Conservation (phyloP, 495 filamentous ascomycete species). For the Lepraria neglecta region DNA sequence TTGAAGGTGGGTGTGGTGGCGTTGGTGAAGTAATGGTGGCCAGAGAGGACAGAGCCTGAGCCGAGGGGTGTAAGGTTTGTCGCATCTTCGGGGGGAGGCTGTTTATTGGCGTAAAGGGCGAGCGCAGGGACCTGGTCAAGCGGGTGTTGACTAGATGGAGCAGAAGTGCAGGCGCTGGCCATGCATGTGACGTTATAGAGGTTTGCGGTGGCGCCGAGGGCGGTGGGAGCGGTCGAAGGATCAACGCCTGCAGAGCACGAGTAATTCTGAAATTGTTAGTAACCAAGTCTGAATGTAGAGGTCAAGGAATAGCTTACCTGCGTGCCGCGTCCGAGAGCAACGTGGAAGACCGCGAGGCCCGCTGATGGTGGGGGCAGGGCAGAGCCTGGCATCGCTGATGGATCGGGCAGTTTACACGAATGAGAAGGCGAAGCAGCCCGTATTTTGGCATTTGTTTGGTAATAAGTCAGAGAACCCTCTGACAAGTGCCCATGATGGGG, state of each 20-base stretch:
- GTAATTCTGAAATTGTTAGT: slow-evolving; percentile 62
- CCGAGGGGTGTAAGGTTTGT: slow-evolving; percentile 35
- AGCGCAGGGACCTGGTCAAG: slow-evolving; percentile 39
- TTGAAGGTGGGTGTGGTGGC: slow-evolving; percentile 71
- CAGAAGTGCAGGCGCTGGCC: slow-evolving; percentile 43
- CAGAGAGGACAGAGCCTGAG: slow-evolving; percentile 55
- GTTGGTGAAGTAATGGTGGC: slow-evolving; percentile 72
- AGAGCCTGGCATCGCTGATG: slow-evolving; percentile 37
- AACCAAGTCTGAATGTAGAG: not conserved
- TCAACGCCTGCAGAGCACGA: slow-evolving; percentile 61
- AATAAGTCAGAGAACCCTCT: not conserved
- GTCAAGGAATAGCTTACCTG: slow-evolving; percentile 36
- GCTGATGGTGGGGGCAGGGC: slow-evolving; percentile 50
- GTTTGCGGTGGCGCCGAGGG: slow-evolving; percentile 69
- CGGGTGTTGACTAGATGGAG: slow-evolving; percentile 52
- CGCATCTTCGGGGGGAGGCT: not conserved
- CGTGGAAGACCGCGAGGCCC: slow-evolving; percentile 59
- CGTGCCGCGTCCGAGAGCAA: slow-evolving; percentile 80
- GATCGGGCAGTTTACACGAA: slow-evolving; percentile 38
- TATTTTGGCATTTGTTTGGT: not conserved
- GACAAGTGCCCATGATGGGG: slow-evolving; percentile 12
- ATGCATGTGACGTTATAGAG: slow-evolving; percentile 87
- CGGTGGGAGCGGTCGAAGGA: slow-evolving; percentile 47
- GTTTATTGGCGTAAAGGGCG: slow-evolving; percentile 35
- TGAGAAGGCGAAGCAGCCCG: slow-evolving; percentile 17